A percentile compares a stretch with the other conserved stretches of the same genome.
These are phyloP conservation scores for Diaporthe longicolla DNA, from an alignment of 2,329 filamentous ascomycete species.

Conservation along the genomic window DNA sequence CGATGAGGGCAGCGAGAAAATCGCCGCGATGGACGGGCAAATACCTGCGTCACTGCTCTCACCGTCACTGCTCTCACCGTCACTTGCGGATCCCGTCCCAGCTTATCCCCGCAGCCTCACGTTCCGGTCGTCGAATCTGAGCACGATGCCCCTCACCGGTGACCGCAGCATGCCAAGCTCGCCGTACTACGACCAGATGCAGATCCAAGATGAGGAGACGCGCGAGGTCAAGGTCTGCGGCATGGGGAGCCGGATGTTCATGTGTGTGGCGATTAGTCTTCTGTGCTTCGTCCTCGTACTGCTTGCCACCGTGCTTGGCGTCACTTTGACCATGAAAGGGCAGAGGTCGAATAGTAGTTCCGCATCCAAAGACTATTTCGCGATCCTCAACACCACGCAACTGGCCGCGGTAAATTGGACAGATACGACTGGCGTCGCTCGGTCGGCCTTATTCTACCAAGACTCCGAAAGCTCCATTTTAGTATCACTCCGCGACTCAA, in stretches of 20 bases:
- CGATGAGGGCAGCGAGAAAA: conserved; percentile 23
- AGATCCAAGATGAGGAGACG: neutral
- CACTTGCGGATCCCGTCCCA: conserved; percentile 30
- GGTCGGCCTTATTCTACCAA: conserved; percentile 31
- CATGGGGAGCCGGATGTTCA: conserved; percentile 27
- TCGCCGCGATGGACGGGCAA: conserved; percentile 21
- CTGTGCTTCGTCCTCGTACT: conserved; percentile 35
- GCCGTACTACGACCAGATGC: conserved; percentile 13
- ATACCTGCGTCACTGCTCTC: conserved; percentile 9
- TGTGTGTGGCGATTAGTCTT: conserved; percentile 19
- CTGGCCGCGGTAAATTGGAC: conserved; percentile 38
- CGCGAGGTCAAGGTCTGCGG: conserved; percentile 29
- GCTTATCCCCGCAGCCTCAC: conserved; percentile 24
- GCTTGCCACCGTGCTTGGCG: conserved; percentile 28
- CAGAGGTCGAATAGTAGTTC: neutral
- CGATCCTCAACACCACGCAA: conserved; percentile 7
- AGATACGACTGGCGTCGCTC: conserved; percentile 13
- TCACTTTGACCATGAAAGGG: conserved; percentile 29
- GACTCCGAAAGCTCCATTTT: conserved; percentile 14
- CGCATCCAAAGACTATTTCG: neutral
- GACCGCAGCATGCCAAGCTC: conserved; percentile 6
- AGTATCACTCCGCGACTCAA: conserved; percentile 24
- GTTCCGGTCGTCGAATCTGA: conserved; percentile 11
- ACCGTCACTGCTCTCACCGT: conserved; percentile 33
- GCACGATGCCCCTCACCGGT: conserved; percentile 8